Conservation (phyloP, 2,329 filamentous ascomycete species). For the Colletotrichum sublineola region DNA sequence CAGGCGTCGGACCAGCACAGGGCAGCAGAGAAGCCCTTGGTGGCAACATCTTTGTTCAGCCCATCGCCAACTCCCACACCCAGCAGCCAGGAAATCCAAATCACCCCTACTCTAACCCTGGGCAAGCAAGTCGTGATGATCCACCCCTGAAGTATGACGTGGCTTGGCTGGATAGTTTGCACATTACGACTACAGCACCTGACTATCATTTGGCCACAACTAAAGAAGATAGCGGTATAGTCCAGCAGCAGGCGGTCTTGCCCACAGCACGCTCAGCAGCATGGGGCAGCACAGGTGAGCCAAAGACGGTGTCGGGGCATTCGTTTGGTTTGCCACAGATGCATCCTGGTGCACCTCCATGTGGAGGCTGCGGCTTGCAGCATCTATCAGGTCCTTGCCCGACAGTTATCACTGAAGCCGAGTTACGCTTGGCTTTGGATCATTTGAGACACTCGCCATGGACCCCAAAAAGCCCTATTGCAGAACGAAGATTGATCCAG, state of each 20-base stretch:
- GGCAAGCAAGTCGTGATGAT: neutral
- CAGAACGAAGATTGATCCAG: conserved; percentile 29
- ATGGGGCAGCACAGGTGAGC: neutral
- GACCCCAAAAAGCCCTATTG: conserved; percentile 5
- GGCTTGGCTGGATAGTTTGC: conserved; percentile 26
- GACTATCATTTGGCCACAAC: neutral
- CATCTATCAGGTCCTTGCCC: conserved; percentile 26
- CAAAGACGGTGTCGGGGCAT: neutral
- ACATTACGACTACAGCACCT: neutral
- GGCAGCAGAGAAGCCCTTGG: neutral
- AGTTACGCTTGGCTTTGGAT: conserved; percentile 41
- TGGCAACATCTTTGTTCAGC: neutral
- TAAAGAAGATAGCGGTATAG: neutral
- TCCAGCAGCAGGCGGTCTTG: neutral
- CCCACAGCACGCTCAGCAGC: neutral
- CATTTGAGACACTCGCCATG: conserved; percentile 27
- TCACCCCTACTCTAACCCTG: neutral
- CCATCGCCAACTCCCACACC: conserved; percentile 9
- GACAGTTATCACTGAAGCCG: conserved; percentile 23
- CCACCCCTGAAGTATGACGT: conserved; percentile 22
- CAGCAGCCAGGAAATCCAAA: conserved; percentile 4
- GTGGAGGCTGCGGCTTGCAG: conserved; percentile 26
- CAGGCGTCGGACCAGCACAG: conserved; percentile 3
- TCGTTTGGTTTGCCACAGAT: conserved; percentile 22
- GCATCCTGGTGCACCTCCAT: conserved; percentile 27